Conservation (phyloP, 2,329 filamentous ascomycete genomes). For the Fusarium papillatum region DNA sequence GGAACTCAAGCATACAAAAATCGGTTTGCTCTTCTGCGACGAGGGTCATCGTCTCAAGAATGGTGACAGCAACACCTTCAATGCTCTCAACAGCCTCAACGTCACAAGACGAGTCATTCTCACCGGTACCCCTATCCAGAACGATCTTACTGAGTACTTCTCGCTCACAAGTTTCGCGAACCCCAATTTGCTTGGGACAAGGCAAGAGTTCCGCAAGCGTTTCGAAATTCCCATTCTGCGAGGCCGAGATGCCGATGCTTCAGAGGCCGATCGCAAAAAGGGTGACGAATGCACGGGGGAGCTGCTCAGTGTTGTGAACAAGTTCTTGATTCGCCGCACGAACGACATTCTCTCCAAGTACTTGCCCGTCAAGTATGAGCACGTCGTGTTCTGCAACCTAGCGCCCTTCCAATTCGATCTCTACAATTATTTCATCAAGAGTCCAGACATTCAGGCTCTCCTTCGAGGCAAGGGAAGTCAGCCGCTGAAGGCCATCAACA, state of each 20-base stretch:
- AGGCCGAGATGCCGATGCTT: conserved; percentile 91
- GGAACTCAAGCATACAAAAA: conserved; percentile 89
- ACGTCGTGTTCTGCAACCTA: conserved; percentile 97
- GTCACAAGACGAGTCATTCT: conserved; percentile 94
- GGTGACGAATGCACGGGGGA: conserved; percentile 89
- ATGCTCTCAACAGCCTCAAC: conserved; percentile 89
- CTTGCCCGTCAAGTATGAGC: conserved; percentile 97
- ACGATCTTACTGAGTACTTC: conserved; percentile 98
- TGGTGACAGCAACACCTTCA: conserved; percentile 95
- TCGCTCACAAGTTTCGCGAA: conserved; percentile 97
- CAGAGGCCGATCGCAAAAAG: conserved; percentile 83
- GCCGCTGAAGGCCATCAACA: conserved; percentile 94
- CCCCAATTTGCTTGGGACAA: conserved; percentile 89
- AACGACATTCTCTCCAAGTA: conserved; percentile 99
- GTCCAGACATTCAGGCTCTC: conserved; percentile 92
- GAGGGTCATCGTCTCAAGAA: conserved; percentile 98
- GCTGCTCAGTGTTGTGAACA: conserved; percentile 89
- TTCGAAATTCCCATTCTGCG: conserved; percentile 94
- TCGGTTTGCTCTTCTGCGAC: conserved; percentile 94
- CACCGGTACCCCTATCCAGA: conserved; percentile 97
- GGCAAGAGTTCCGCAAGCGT: conserved; percentile 92
- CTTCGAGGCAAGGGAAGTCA: conserved; percentile 95
- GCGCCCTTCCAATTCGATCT: conserved; percentile 93
- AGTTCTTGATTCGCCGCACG: conserved; percentile 97
- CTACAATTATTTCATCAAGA: conserved; percentile 98